Evolutionary conservation across 345 rosid species (phyloP).

Genomic region (Passiflora organensis): DNA sequence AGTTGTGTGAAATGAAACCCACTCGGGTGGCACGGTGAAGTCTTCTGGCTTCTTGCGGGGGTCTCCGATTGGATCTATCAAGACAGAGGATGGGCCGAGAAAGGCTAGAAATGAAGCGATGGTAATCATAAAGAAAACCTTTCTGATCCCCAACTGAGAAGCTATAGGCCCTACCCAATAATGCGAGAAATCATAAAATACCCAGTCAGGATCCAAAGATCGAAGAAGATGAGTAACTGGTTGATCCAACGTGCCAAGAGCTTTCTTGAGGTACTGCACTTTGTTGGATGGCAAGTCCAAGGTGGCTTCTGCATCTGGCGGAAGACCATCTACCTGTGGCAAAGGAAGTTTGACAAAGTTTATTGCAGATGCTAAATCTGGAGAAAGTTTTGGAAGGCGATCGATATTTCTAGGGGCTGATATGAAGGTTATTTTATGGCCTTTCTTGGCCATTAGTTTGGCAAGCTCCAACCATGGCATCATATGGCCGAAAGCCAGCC

Average conservation of each 20-base stretch:
- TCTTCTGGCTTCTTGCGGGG: conserved; percentile 17
- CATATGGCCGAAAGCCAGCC: background rate
- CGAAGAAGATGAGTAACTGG: background rate
- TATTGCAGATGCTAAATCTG: background rate
- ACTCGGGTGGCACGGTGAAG: background rate
- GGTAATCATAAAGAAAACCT: background rate
- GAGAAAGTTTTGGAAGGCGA: background rate
- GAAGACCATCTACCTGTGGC: background rate
- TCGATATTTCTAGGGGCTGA: background rate
- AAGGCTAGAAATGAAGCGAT: background rate
- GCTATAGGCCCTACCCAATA: conserved; percentile 1
- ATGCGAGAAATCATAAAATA: conserved; percentile 5
- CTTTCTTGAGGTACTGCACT: conserved; percentile 6
- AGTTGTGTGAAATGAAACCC: background rate
- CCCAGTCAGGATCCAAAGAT: conserved; percentile 8
- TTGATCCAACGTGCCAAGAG: conserved; percentile 1
- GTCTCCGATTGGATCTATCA: conserved; percentile 19
- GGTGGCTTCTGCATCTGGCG: conserved; percentile 5
- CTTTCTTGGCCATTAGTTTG: background rate
- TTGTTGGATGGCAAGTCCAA: conserved; percentile 1
- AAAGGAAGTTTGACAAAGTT: background rate
- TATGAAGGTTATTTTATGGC: background rate
- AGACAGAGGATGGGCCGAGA: background rate
- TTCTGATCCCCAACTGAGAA: conserved; percentile 16
- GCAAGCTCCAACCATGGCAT: background rate